Conservation (phyloP, 192 early-diverging fungal species). For the Lobosporangium transversale region DNA sequence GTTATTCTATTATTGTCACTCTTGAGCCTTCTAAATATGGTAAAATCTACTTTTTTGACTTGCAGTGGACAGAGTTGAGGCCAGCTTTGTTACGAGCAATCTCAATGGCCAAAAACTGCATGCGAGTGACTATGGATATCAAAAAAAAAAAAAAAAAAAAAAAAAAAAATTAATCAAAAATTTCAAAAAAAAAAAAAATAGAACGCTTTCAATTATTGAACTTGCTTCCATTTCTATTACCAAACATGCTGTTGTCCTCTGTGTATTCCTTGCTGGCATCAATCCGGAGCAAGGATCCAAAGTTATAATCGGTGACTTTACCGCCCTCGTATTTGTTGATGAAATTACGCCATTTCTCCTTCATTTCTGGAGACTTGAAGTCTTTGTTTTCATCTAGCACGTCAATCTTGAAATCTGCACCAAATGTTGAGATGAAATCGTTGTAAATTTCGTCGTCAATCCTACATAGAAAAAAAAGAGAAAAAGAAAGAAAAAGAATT, state of each 20-base stretch:
- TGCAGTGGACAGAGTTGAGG: conserved; percentile 67
- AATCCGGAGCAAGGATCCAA: conserved; percentile 89
- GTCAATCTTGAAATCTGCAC: conserved; percentile 70
- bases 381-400: conserved; percentile 78
- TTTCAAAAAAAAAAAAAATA: conserved; percentile 10
- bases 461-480: conserved; percentile 32
- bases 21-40: too few species aligned
- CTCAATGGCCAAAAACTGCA: conserved; percentile 93
- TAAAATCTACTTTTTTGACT: conserved; percentile 48
- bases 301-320: conserved; percentile 91
- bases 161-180: too few species aligned
- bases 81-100: conserved; percentile 91
- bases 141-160: background rate
- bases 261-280: conserved; percentile 82
- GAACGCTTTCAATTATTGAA: background rate
- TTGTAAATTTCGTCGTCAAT: conserved; percentile 87
- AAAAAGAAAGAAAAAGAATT: too few species aligned
- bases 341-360: conserved; percentile 90
- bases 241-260: conserved; percentile 91
- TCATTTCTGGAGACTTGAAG: conserved; percentile 84
- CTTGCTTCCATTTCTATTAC: too few species aligned
- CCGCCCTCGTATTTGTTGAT: conserved; percentile 86
- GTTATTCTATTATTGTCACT: too few species aligned
- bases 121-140: conserved; percentile 63
- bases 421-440: conserved; percentile 80